These are phyloP conservation scores for Xylariaceae sp. DNA, from an alignment of 2,329 filamentous ascomycete species.

Conservation along the genomic window DNA sequence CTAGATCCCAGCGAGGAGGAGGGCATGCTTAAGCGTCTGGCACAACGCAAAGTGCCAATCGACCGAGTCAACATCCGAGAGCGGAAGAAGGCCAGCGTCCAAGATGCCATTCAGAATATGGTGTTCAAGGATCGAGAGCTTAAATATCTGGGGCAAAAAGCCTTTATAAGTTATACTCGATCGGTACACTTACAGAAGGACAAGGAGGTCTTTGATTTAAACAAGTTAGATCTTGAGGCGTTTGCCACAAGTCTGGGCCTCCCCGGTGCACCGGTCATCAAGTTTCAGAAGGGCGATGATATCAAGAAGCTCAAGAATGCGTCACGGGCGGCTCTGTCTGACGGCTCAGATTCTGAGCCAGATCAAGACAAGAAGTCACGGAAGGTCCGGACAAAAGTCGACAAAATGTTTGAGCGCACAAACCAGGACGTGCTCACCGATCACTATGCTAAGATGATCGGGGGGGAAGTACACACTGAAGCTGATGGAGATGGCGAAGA, in stretches of 20 bases:
- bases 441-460: constrained; percentile 83
- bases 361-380: constrained; percentile 49
- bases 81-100: constrained; percentile 83
- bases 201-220: constrained; percentile 83
- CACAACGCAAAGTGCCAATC: constrained; percentile 84
- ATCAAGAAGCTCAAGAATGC: constrained; percentile 84
- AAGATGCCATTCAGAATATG: constrained; percentile 82
- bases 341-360: constrained; percentile 48
- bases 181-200: constrained; percentile 79
- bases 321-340: constrained; percentile 59
- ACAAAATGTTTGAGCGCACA: constrained; percentile 94
- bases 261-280: constrained; percentile 86
- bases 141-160: constrained; percentile 93
- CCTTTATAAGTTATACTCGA: constrained; percentile 83
- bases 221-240: constrained; percentile 75
- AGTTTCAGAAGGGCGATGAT: constrained; percentile 85
- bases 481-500: constrained; percentile 49
- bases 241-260: constrained; percentile 81
- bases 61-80: constrained; percentile 78
- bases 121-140: constrained; percentile 91
- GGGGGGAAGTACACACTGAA: constrained; percentile 31
- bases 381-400: constrained; percentile 85
- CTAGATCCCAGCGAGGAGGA: constrained; percentile 86
- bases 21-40: constrained; percentile 79
- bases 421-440: constrained; percentile 95